Base-by-base conservation (phyloP, 2,329 filamentous ascomycete species). In the Neophaeococcomyces aloes region DNA sequence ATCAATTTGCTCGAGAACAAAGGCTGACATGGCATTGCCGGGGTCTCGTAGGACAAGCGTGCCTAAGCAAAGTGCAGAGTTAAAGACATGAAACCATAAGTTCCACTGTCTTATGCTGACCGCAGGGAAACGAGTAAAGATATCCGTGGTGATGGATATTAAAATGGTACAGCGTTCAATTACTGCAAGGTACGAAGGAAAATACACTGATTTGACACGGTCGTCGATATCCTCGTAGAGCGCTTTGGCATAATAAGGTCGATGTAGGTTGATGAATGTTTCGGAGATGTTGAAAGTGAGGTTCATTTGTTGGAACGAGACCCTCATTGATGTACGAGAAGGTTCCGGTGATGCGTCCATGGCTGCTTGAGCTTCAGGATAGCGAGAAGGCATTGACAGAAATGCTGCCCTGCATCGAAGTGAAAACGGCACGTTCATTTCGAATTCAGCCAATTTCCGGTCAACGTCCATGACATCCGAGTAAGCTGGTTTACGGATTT, bases 261-360 rank as follows among this genome's bases (percentile, higher is more conserved):
- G 38, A 37, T 46, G 44, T 14, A 46, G 44, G 15, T 46, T 46
- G 38, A 46, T 46, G 31, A 46, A 33, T 5, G 44, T 46, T 23
- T 46, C 44, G 6, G 37, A 46, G 29, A 46, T 46, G 38, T 46
- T 46, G 23, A 46, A 33, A 7, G 44, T 38, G 27, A 46, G 38
- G 30, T 46, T 46, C 14, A 34, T 46, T 42, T 46, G 44, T 31
- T 46, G 44, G 23, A 46, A 46, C 14, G 44, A 46, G 15, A 46
- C 19, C 13, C 29, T 42, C 44, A 46, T 46, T 14, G 44, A 46
- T 11, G 19, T 46, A 6, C 44, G 44, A 11, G 44, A 46, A 6
- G 44, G 44, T 42, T 42, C 44, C 11, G 44, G 44, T 17, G 44
- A 41, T 36, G 44, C 37, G 27, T 36, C 44, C 18, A 42, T 46